Conservation (phyloP, 1,139 yeast species). For the Taiozyma sp. region DNA sequence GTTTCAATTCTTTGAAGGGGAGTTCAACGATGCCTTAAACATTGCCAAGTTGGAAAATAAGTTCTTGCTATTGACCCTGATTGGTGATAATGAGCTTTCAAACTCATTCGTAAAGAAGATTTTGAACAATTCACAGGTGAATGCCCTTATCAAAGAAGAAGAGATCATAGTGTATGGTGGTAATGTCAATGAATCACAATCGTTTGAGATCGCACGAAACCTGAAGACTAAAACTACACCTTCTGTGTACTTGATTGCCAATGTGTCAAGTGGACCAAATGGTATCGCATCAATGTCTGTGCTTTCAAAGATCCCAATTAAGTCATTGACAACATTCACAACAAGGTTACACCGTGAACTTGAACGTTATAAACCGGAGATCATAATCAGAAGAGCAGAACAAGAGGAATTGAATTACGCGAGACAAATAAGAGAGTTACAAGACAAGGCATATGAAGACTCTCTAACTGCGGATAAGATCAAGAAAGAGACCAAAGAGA, state of each 20-base stretch:
- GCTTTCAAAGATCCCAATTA: slow-evolving; percentile 25
- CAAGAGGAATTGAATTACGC: slow-evolving; percentile 30
- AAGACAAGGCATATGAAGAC: slow-evolving; percentile 34
- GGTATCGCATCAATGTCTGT: slow-evolving; percentile 30
- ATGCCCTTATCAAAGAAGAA: slow-evolving; percentile 22
- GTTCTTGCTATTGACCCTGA: slow-evolving; percentile 26
- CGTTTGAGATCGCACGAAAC: slow-evolving; percentile 28
- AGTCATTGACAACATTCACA: slow-evolving; percentile 25
- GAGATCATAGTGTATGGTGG: slow-evolving; percentile 27
- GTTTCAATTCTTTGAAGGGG: slow-evolving; percentile 14
- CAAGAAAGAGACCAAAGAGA: slow-evolving; percentile 23
- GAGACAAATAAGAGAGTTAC: slow-evolving; percentile 32
- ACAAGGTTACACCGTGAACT: slow-evolving; percentile 24
- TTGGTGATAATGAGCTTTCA: slow-evolving; percentile 21
- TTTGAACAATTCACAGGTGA: slow-evolving; percentile 23
- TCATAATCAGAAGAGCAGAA: slow-evolving; percentile 31
- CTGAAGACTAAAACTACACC: slow-evolving; percentile 27
- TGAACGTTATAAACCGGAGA: slow-evolving; percentile 31
- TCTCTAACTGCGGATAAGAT: slow-evolving; percentile 31
- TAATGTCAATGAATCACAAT: slow-evolving; percentile 29
- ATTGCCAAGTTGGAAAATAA: slow-evolving; percentile 27
- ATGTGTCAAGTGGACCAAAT: slow-evolving; percentile 30
- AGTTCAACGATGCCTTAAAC: slow-evolving; percentile 28
- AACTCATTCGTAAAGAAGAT: slow-evolving; percentile 24
- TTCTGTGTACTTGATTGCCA: slow-evolving; percentile 31